Evolutionary conservation across 352 stramenopile species (phyloP).

Genomic region (Phytophthora brassicae): DNA sequence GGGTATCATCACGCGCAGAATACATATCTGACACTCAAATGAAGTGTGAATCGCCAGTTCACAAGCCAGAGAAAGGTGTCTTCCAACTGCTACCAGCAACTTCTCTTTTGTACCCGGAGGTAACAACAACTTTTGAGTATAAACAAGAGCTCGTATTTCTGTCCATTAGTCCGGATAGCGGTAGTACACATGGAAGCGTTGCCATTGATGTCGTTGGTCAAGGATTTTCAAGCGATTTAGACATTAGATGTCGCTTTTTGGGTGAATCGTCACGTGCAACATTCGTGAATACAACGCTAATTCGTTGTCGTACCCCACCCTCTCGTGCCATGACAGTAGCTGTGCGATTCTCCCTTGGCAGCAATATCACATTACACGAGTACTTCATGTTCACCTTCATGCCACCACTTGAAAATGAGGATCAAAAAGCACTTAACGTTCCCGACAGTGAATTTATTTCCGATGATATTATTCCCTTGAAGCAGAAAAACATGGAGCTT

Average conservation of each 20-base stretch:
- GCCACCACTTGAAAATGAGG: slow-evolving; percentile 3
- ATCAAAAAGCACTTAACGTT: background rate
- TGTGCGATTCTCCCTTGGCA: slow-evolving; percentile 34
- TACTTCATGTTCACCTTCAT: slow-evolving; percentile 31
- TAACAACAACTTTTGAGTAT: slow-evolving; percentile 28
- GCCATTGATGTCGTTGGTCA: slow-evolving; percentile 36
- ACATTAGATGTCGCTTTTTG: slow-evolving; percentile 35
- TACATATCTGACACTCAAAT: slow-evolving; percentile 31
- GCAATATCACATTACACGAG: slow-evolving; percentile 15
- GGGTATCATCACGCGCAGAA: slow-evolving; percentile 16
- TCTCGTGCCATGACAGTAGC: slow-evolving; percentile 26
- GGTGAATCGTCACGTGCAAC: slow-evolving; percentile 1
- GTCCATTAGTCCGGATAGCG: slow-evolving; percentile 28
- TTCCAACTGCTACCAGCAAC: slow-evolving; percentile 36
- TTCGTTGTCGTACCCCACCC: slow-evolving; percentile 40
- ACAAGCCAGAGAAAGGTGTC: slow-evolving; percentile 8
- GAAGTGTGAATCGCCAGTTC: slow-evolving; percentile 21
- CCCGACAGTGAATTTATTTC: background rate
- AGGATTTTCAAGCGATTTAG: slow-evolving; percentile 32
- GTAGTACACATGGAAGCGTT: slow-evolving; percentile 13
- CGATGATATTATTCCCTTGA: background rate
- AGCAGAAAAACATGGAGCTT: background rate
- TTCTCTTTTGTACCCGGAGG: slow-evolving; percentile 13
- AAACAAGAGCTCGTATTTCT: slow-evolving; percentile 29
- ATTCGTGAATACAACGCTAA: slow-evolving; percentile 42